Percentiles rank a stretch among this genome's conserved stretches.
These are phyloP conservation scores for Collariella sp. DNA, from an alignment of 495 filamentous ascomycete genomes.

Conservation along the genomic window DNA sequence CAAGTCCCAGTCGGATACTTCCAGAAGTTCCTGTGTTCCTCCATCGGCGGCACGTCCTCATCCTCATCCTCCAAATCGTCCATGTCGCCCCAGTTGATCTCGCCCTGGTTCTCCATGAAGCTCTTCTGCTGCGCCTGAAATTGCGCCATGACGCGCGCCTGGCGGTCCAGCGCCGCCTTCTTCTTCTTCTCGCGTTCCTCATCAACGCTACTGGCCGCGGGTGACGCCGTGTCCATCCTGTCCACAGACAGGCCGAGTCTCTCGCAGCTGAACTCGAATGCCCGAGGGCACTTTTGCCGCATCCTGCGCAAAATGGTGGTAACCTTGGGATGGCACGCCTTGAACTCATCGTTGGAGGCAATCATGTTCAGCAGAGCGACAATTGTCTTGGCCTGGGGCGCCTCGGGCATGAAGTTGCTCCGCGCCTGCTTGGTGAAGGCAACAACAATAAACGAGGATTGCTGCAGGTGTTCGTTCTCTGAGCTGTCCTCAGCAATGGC, in stretches of 20 bases:
- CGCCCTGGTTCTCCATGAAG: slow-evolving; percentile 78
- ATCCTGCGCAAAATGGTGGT: slow-evolving; percentile 77
- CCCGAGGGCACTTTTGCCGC: slow-evolving; percentile 64
- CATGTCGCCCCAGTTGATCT: slow-evolving; percentile 74
- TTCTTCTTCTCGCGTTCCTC: slow-evolving; percentile 79
- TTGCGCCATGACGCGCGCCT: slow-evolving; percentile 90
- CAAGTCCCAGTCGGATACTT: slow-evolving; percentile 93
- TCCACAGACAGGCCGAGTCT: slow-evolving; percentile 43
- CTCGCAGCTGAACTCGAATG: slow-evolving; percentile 55
- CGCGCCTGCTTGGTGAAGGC: slow-evolving; percentile 54
- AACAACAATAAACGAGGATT: slow-evolving; percentile 57
- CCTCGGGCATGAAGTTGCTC: slow-evolving; percentile 45
- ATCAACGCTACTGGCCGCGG: slow-evolving; percentile 48
- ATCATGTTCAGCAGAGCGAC: slow-evolving; percentile 68
- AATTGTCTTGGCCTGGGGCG: slow-evolving; percentile 52
- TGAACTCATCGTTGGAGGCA: slow-evolving; percentile 61
- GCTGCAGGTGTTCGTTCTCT: slow-evolving; percentile 42
- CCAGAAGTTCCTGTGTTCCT: slow-evolving; percentile 67
- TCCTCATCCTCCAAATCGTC: slow-evolving; percentile 52
- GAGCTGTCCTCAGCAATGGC: slow-evolving; percentile 73
- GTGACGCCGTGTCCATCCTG: slow-evolving; percentile 45
- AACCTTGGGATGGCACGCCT: slow-evolving; percentile 76
- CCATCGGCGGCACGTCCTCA: slow-evolving; percentile 55
- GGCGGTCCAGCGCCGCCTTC: slow-evolving; percentile 74
- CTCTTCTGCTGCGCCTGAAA: slow-evolving; percentile 95